Evolutionary conservation across 805 yeast species (phyloP), one percentile per base, ranked within the genome.

Genomic region (Candida manassasensis): DNA sequence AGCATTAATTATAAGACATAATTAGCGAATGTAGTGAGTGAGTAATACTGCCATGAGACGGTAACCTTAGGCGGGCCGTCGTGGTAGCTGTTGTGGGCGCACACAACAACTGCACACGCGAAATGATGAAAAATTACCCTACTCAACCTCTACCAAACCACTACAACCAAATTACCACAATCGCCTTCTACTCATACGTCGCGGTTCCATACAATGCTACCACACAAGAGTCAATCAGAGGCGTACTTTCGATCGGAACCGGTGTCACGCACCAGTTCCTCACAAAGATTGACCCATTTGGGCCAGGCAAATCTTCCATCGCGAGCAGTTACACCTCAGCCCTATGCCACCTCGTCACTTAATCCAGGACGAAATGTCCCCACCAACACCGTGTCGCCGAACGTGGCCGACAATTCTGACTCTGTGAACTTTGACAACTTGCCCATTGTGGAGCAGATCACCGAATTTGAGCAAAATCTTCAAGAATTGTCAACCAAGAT

Each of bases 291-390:
- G 19, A 58, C 49, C 35, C 63, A 59, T 28, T 35, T 54, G 14
- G 43, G 43, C 47, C 8, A 35, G 39, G 3, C 30, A 4, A 17
- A 10, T 29, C 37, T 38, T 18, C 29, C 38, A 4, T 53, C 65
- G 6, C 50, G 49, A n/a, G 58, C 64, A 4, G 39, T 57, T 2
- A 49, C 57, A 2, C 58, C 63, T 3, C 42, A 42, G n/a, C 39
- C 50, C 6, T 61, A 63, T 38, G 59, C 60, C 21, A 45, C 61
- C 6, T 61, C 69, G 12, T 61, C 70, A 10, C 52, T 66, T 24
- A 67, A 66, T 37, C 72, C 71, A 8, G 49, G 48, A 17, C 48
- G 52, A 38, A 58, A 59, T 40, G 31, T 49, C 7, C 61, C 62
- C 2, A 43, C 54, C 3, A 52, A 47, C 19, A 40, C 37, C 32